Percentiles rank a stretch among this genome's conserved stretches.
phyloP scores from a whole-genome alignment of 1,284 basidiomycete species.

The Trichosporon ovoides region DNA sequence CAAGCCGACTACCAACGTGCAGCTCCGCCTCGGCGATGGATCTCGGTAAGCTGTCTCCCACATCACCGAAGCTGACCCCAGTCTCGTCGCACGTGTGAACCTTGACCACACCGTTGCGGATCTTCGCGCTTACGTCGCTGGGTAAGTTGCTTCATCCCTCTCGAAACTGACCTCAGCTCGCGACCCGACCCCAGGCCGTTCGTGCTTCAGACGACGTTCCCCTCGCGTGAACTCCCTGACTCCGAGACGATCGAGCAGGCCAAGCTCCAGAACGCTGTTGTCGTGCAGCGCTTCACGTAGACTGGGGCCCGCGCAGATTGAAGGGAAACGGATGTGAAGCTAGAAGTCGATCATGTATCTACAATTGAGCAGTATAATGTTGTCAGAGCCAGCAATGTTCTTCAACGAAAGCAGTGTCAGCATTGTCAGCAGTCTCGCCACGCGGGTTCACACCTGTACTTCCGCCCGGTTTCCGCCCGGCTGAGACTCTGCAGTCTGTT shows the following conservation, averaged over 20 bases:
- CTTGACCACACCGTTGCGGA: slow-evolving; percentile 84
- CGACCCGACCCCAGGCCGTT: slow-evolving; percentile 70
- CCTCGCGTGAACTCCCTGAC: slow-evolving; percentile 67
- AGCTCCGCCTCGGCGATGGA: slow-evolving; percentile 85
- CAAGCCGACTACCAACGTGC: slow-evolving; percentile 80
- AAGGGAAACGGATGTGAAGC: neutral
- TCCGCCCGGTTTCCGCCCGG: no score
- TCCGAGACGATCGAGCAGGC: slow-evolving; percentile 66
- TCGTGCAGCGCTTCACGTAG: slow-evolving; percentile 67
- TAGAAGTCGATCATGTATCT: neutral
- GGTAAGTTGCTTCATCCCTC: slow-evolving; percentile 55
- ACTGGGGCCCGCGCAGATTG: neutral
- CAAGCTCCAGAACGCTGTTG: slow-evolving; percentile 71
- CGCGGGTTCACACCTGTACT: no score
- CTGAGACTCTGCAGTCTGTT: no score
- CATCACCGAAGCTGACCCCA: neutral
- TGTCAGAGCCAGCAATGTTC: no score
- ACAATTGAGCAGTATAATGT: no score
- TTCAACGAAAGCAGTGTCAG: no score
- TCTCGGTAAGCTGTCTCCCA: slow-evolving; percentile 50
- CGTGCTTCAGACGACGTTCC: slow-evolving; percentile 79
- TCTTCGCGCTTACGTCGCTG: slow-evolving; percentile 79
- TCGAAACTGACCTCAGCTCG: slow-evolving; percentile 53
- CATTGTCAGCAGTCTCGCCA: no score
- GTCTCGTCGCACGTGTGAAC: slow-evolving; percentile 64